A percentile compares a stretch with the other conserved stretches of the same genome.
These are phyloP conservation scores for Pleurotus tuber-regium DNA, from an alignment of 768 basidiomycete species.

Conservation along the genomic window DNA sequence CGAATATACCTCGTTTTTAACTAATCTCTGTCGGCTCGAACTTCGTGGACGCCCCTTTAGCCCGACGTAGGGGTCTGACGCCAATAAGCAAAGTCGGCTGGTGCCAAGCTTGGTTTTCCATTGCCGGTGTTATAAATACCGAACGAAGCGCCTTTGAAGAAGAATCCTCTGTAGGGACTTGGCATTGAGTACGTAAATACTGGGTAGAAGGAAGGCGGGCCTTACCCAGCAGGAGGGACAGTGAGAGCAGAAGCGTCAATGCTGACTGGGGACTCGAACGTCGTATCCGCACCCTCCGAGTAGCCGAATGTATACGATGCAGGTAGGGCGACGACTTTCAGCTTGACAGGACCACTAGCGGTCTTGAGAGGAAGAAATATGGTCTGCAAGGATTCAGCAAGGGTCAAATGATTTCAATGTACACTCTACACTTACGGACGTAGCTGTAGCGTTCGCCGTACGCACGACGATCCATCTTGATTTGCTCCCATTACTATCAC, in stretches of 20 bases:
- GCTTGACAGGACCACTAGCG: conserved; percentile 22
- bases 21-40: too few species aligned
- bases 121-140: conserved; percentile 38
- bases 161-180: conserved; percentile 27
- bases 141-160: conserved; percentile 36
- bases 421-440: too few species aligned
- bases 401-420: not conserved
- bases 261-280: conserved; percentile 23
- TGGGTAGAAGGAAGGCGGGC: not conserved
- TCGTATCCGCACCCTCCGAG: conserved; percentile 26
- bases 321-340: conserved; percentile 27
- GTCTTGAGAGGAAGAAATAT: conserved; percentile 21
- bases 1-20: not conserved
- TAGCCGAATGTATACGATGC: conserved; percentile 31
- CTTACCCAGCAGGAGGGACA: conserved; percentile 31
- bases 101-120: conserved; percentile 31
- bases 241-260: conserved; percentile 32
- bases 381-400: conserved; percentile 12
- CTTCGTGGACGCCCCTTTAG: too few species aligned
- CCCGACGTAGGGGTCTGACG: conserved; percentile 31
- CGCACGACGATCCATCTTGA: conserved; percentile 27
- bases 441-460: too few species aligned
- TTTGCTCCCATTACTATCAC: conserved; percentile 16
- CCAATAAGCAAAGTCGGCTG: conserved; percentile 37
- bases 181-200: not conserved